These are phyloP conservation scores for Verruconis gallopava DNA, from an alignment of 2,329 filamentous ascomycete genomes.

Conservation along the genomic window DNA sequence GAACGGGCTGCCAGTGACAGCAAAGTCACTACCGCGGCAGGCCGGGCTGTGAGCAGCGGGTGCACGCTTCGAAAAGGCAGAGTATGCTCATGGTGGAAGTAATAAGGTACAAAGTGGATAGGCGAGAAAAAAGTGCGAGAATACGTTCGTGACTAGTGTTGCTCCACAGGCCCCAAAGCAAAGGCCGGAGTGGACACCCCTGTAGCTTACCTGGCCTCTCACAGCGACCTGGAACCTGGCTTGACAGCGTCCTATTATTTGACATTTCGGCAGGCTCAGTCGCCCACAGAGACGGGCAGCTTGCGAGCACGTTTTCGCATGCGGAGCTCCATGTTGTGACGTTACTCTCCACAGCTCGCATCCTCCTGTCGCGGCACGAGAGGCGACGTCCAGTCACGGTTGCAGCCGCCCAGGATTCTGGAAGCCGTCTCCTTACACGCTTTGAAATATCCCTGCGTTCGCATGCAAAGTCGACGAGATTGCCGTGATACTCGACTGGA, in stretches of 20 bases:
- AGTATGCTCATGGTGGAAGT: conserved; percentile 24
- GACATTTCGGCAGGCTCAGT: no score
- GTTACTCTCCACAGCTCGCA: background rate
- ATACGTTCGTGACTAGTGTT: no score
- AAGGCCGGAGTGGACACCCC: no score
- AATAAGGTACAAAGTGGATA: conserved; percentile 21
- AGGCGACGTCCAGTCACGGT: background rate
- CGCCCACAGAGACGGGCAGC: background rate
- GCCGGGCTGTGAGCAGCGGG: conserved; percentile 35
- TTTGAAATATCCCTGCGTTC: no score
- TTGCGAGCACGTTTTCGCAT: background rate
- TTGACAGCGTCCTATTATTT: no score
- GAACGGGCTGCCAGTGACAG: background rate
- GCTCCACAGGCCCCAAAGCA: no score
- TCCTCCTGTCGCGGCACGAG: background rate
- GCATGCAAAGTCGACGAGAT: no score
- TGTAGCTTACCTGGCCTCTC: no score
- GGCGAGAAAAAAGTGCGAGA: conserved; percentile 5
- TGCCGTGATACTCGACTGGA: background rate
- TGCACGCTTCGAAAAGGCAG: conserved; percentile 28
- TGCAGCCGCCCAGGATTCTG: background rate
- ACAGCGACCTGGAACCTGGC: no score
- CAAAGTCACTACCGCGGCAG: conserved; percentile 36
- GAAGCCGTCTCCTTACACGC: background rate
- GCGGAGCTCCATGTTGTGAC: background rate